phyloP scores from a whole-genome alignment of 2,329 filamentous ascomycete species.

The Ophiostoma quercus region DNA sequence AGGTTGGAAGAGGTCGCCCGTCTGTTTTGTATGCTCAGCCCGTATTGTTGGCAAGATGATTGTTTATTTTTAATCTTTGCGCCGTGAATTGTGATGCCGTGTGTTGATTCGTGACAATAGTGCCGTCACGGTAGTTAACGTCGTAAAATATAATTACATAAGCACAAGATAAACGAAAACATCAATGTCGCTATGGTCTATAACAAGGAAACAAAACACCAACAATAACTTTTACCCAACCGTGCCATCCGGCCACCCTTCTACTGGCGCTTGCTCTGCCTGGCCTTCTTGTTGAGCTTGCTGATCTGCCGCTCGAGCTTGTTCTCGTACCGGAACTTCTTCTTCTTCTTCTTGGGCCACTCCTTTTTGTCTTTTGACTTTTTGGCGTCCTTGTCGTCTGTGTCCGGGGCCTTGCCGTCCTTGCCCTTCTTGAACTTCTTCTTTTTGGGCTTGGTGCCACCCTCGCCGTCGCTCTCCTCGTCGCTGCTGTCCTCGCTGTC shows the following conservation, averaged over 20 bases:
- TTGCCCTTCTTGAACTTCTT: constrained; percentile 26
- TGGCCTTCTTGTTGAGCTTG: constrained; percentile 60
- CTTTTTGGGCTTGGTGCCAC: constrained; percentile 33
- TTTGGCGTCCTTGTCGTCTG: constrained; percentile 33
- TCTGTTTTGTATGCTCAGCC: constrained; percentile 21
- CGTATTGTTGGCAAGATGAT: constrained; percentile 21
- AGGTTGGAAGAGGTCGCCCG: constrained; percentile 9
- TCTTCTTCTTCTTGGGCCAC: constrained; percentile 69
- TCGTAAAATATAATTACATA: not conserved
- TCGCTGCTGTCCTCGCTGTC: constrained; percentile 35
- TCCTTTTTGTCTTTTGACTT: constrained; percentile 42
- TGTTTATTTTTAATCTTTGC: not conserved
- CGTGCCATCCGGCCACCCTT: too few species aligned
- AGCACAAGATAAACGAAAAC: not conserved
- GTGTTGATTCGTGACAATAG: too few species aligned
- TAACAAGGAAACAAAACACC: not conserved
- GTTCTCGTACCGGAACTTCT: constrained; percentile 87
- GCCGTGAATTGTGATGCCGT: not conserved
- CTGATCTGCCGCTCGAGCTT: constrained; percentile 71
- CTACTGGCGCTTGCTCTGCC: constrained; percentile 13
- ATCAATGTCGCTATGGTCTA: constrained; percentile 8
- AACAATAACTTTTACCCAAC: not conserved
- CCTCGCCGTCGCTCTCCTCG: constrained; percentile 34
- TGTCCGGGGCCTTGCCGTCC: constrained; percentile 22
- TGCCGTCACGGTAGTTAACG: not conserved